phyloP scores from a whole-genome alignment of 2,329 filamentous ascomycete genomes.

The Cercospora berteroae region DNA sequence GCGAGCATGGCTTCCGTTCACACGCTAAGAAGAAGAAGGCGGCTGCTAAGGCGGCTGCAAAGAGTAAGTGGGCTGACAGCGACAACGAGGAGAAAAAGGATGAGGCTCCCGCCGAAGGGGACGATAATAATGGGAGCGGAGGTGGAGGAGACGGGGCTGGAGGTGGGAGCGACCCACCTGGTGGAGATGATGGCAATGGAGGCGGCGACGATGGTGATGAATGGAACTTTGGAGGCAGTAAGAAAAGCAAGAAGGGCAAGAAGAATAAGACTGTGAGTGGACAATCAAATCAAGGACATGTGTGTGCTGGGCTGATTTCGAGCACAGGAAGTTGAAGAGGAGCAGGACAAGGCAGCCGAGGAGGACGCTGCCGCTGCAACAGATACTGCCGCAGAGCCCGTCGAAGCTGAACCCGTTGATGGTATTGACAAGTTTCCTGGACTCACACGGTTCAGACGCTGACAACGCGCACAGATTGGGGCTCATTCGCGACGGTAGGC shows the following conservation, averaged over 20 bases:
- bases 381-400: conserved; percentile 29
- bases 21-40: conserved; percentile 56
- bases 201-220: conserved; percentile 40
- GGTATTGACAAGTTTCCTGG: conserved; percentile 14
- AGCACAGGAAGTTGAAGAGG: conserved; percentile 39
- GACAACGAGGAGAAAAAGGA: conserved; percentile 50
- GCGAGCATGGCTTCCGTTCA: conserved; percentile 49
- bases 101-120: conserved; percentile 37
- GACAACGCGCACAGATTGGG: conserved; percentile 38
- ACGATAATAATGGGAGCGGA: conserved; percentile 36
- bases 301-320: conserved; percentile 5
- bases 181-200: conserved; percentile 32
- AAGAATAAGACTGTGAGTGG: conserved; percentile 33
- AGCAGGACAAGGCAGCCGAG: conserved; percentile 39
- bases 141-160: conserved; percentile 30
- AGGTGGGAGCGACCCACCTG: conserved; percentile 31
- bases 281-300: conserved; percentile 35
- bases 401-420: conserved; percentile 31
- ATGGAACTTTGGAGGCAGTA: conserved; percentile 33
- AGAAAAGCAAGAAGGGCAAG: conserved; percentile 44
- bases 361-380: conserved; percentile 35
- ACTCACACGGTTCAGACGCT: neutral
- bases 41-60: conserved; percentile 39
- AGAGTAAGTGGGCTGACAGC: conserved; percentile 45
- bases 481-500: conserved; percentile 35